Conservation (phyloP, 2,329 filamentous ascomycete species). For the Calonectria pteridis region DNA sequence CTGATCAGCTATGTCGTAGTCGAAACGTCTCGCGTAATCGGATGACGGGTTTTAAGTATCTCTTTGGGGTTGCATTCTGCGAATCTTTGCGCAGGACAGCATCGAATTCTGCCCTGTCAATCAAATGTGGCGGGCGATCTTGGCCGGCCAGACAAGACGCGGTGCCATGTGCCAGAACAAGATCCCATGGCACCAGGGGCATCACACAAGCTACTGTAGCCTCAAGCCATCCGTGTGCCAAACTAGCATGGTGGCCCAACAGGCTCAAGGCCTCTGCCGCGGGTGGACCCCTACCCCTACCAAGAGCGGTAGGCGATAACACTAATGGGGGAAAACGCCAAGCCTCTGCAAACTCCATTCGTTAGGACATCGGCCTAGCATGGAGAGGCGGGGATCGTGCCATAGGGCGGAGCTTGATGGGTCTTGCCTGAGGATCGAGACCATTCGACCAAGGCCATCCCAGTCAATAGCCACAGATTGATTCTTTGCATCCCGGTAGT, state of each 20-base stretch:
- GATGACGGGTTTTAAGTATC: not conserved
- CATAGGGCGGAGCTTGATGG: constrained; percentile 42
- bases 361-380: constrained; percentile 36
- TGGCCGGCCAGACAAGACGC: constrained; percentile 31
- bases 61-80: constrained; percentile 11
- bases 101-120: constrained; percentile 24
- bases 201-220: constrained; percentile 34
- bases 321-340: constrained; percentile 42
- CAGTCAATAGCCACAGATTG: constrained; percentile 26
- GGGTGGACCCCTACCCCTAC: constrained; percentile 28
- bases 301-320: constrained; percentile 36
- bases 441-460: constrained; percentile 38
- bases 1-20: constrained; percentile 2
- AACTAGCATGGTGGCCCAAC: constrained; percentile 34
- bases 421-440: constrained; percentile 41
- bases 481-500: constrained; percentile 43
- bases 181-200: constrained; percentile 39
- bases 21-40: constrained; percentile 11
- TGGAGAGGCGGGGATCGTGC: constrained; percentile 43
- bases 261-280: constrained; percentile 35
- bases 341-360: constrained; percentile 39
- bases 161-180: constrained; percentile 39
- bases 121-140: constrained; percentile 34
- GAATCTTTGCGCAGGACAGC: constrained; percentile 13
- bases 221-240: constrained; percentile 47